Evolutionary conservation across 345 rosid species (phyloP), one percentile per base, ranked within the genome.

Genomic region (Lepidium didymum): DNA sequence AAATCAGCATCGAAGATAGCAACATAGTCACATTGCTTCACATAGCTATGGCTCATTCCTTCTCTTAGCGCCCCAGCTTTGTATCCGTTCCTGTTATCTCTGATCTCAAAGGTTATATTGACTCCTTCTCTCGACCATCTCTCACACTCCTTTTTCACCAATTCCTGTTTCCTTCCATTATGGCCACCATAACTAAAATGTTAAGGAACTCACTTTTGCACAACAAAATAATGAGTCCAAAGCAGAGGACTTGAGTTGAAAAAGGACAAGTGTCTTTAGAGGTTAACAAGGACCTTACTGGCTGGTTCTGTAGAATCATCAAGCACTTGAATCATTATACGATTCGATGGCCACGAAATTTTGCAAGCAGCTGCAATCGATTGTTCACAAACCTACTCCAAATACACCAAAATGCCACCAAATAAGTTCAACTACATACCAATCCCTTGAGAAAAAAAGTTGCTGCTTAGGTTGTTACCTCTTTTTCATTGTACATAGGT

Each of bases 301-400:
- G 82, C 67, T 34, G 82, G 85, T 71, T 84, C 85, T 3, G 88
- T 86, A 11, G 91, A 86, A 36, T 86, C 91, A 68, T 86, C 91
- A 42, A 86, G 83, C 56, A 86, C 86, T 79, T 86, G 91, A 36
- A 86, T 79, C 41, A 86, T 78, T 62, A 86, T 62, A 41, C 88
- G 74, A 54, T 80, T 77, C 10, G 83, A 73, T 23, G 88, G 91
- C 88, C 91, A 86, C 0, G 84, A 70, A 52, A 86, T 79, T 38
- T 82, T 85, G 69, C 91, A 86, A 11, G 86, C 85, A 16, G 88
- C 88, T 60, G 84, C 86, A 54, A 86, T 84, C 4, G 91, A 86
- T 45, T 84, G 72, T 66, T 77, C 82, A 68, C 85, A 84, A 42
- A 86, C 91, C 91, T 86, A 77, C 1, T 29, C 44, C 63, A 57